A percentile compares a stretch with the other conserved stretches of the same genome.
Conservation (phyloP, 1,139 yeast genomes). For the Yamadazyma oceani region DNA sequence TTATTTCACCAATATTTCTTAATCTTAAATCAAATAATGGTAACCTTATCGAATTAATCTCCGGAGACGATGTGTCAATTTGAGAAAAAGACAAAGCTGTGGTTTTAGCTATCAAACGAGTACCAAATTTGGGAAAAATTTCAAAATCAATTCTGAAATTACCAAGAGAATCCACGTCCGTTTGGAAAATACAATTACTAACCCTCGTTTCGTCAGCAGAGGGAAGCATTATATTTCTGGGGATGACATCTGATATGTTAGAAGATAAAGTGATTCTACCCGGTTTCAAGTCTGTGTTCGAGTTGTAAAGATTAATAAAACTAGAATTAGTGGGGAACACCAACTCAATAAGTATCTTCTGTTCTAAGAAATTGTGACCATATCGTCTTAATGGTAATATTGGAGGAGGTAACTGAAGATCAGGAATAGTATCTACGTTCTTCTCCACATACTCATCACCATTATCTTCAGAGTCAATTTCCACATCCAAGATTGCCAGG, state of each 20-base stretch:
- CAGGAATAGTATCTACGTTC: conserved; percentile 78
- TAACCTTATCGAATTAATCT: conserved; percentile 51
- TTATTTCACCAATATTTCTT: conserved; percentile 78
- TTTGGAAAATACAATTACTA: conserved; percentile 72
- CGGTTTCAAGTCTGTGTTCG: conserved; percentile 46
- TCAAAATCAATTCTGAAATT: conserved; percentile 85
- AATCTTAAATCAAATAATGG: conserved; percentile 84
- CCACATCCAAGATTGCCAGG: conserved; percentile 36
- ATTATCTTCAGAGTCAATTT: conserved; percentile 42
- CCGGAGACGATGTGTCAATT: conserved; percentile 46
- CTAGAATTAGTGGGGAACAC: conserved; percentile 57
- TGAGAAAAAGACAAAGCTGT: conserved; percentile 65
- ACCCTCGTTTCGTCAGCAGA: conserved; percentile 65
- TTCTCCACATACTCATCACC: conserved; percentile 19
- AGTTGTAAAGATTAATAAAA: conserved; percentile 52
- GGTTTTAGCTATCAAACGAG: conserved; percentile 85
- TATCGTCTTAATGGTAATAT: conserved; percentile 88
- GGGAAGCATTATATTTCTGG: conserved; percentile 81
- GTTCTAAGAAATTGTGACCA: conserved; percentile 93
- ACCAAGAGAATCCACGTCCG: conserved; percentile 65
- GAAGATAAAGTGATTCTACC: conserved; percentile 76
- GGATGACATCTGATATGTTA: conserved; percentile 69
- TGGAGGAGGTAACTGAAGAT: conserved; percentile 91
- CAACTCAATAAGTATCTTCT: conserved; percentile 79
- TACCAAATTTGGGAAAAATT: conserved; percentile 91